Evolutionary conservation across 2,329 filamentous ascomycete genomes (phyloP), one percentile per base, ranked within the genome.

Genomic region (Didymellaceae sp.): DNA sequence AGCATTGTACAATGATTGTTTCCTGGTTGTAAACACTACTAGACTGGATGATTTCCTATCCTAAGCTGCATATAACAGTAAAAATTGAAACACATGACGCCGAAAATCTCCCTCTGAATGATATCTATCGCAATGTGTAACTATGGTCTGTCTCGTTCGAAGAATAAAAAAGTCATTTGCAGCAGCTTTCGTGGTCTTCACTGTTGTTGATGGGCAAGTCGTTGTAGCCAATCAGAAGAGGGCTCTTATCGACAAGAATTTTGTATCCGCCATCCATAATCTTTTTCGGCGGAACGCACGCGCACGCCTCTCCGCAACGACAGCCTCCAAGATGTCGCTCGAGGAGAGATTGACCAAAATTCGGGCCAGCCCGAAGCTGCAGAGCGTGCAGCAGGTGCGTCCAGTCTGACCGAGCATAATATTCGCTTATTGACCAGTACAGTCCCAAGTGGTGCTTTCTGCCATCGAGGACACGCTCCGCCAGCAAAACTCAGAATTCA

Each of bases 281-380:
- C 43, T 47, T 47, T 38, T 25, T 30, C 41, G 35, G 38, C 14
- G 44, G 34, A 32, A 22, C 45, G 21, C 41, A 30, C 40, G 22
- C 41, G 39, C 39, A 44, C 45, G 42, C 37, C 51, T 50, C 45
- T 54, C 46, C 17, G 47, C 54, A 47, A 57, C 62, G 43, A 53
- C 55, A 57, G 57, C 54, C 38, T 32, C 42, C 65, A 62, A 57
- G 57, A 78, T 78, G 77, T 85, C 85, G 75, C 78, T 97, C 32
- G 86, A 89, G 74, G 93, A 96, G 80, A 95, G 91, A 81, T 85
- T 99, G 73, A 90, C 93, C 79, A 97, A 95, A 84, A 97, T 97
- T 75, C 90, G 94, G 77, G 94, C 77, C 62, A 76, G 90, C 71
- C 94, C 94, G 48, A 96, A 96, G 76, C 85, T 97, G 67, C 90